phyloP scores from a whole-genome alignment of 768 basidiomycete species.

The Amanita thiersii region DNA sequence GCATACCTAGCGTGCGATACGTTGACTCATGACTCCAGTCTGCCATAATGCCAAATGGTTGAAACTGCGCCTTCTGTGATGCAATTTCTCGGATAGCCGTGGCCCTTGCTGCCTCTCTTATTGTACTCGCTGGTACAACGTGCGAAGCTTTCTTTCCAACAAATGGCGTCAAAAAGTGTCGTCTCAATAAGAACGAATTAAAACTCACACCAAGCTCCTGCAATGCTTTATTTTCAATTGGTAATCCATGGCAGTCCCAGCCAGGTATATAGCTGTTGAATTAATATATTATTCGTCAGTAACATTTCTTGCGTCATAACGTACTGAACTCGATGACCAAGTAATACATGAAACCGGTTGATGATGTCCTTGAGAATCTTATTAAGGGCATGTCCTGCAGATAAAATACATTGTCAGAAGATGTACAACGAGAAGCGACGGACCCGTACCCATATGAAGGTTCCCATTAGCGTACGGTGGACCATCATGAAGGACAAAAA shows the following conservation, averaged over 20 bases:
- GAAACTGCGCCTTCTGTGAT: conserved; percentile 74
- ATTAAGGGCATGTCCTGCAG: conserved; percentile 86
- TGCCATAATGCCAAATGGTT: conserved; percentile 83
- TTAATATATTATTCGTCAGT: conserved; percentile 7
- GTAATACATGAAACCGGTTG: conserved; percentile 76
- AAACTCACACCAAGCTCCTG: conserved; percentile 60
- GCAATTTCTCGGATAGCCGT: conserved; percentile 71
- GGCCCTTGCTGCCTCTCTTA: conserved; percentile 62
- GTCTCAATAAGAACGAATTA: not conserved
- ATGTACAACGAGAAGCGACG: not conserved
- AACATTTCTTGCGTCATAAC: conserved; percentile 16
- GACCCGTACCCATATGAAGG: conserved; percentile 75
- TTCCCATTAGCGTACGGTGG: conserved; percentile 97
- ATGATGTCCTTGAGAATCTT: conserved; percentile 96
- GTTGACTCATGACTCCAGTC: conserved; percentile 70
- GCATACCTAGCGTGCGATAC: conserved; percentile 79
- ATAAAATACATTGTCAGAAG: not conserved
- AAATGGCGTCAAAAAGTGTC: conserved; percentile 7
- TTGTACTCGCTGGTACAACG: conserved; percentile 44
- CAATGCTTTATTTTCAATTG: conserved; percentile 92
- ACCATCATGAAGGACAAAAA: conserved; percentile 90
- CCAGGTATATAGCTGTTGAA: conserved; percentile 78
- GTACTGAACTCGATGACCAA: conserved; percentile 77
- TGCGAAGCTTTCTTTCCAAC: conserved; percentile 44
- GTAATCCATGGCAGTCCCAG: conserved; percentile 98